Conservation (phyloP, 495 filamentous ascomycete species). For the Lichenothelia convexa region DNA sequence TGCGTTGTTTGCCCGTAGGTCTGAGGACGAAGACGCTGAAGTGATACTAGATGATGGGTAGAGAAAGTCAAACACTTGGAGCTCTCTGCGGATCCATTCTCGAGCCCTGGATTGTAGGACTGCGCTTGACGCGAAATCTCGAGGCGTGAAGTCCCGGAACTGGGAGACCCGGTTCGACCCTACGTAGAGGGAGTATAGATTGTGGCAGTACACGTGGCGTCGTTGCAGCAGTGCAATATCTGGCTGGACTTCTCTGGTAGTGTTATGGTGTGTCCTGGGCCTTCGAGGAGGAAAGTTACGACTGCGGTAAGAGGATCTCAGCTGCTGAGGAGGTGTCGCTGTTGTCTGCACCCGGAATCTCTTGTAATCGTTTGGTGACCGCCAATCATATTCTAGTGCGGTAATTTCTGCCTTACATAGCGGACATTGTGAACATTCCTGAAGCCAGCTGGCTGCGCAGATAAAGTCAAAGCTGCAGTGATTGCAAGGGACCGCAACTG, state of each 20-base stretch:
- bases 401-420: conserved; percentile 42
- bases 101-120: conserved; percentile 65
- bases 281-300: background rate
- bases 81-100: conserved; percentile 72
- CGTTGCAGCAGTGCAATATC: conserved; percentile 48
- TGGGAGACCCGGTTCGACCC: conserved; percentile 67
- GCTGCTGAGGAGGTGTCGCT: conserved; percentile 16
- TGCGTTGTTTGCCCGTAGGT: conserved; percentile 52
- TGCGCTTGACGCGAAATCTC: conserved; percentile 41
- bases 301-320: conserved; percentile 4
- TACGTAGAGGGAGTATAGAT: conserved; percentile 67
- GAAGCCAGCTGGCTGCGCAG: conserved; percentile 68
- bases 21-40: too few species aligned
- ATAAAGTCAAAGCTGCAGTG: conserved; percentile 72
- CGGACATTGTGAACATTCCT: conserved; percentile 55
- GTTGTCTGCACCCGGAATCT: conserved; percentile 28
- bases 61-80: conserved; percentile 73
- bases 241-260: conserved; percentile 7
- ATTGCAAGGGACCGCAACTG: conserved; percentile 52
- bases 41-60: conserved; percentile 18
- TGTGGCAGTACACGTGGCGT: conserved; percentile 54
- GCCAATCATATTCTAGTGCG: conserved; percentile 48
- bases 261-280: background rate
- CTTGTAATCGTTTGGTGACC: conserved; percentile 33
- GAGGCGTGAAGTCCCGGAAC: conserved; percentile 58